A percentile compares a stretch with the other conserved stretches of the same genome.
phyloP scores from a whole-genome alignment of 192 early-diverging fungal species.

The Chytriomyces sp. region DNA sequence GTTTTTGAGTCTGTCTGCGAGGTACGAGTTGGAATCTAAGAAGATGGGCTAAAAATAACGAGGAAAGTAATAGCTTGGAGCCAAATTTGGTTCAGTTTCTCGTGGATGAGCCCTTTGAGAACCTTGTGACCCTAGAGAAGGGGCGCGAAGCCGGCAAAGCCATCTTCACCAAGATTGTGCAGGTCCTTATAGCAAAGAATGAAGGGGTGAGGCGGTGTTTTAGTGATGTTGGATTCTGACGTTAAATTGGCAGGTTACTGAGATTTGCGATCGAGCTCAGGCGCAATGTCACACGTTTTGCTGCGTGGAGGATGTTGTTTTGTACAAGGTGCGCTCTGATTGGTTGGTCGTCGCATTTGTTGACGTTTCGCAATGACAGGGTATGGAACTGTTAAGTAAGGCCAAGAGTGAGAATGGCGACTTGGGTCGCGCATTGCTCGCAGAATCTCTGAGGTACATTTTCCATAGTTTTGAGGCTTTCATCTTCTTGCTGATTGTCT shows the following conservation, averaged over 20 bases:
- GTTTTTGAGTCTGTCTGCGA: constrained; percentile 18
- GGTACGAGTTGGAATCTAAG: too few species aligned
- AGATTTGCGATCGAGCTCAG: constrained; percentile 29
- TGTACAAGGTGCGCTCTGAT: constrained; percentile 9
- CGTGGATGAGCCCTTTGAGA: constrained; percentile 20
- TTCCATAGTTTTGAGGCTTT: neutral
- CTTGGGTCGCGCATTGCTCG: neutral
- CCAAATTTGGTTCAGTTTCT: neutral
- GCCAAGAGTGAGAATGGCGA: constrained; percentile 19
- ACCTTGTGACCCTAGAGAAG: constrained; percentile 12
- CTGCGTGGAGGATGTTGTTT: constrained; percentile 23
- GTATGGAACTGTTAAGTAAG: constrained; percentile 23
- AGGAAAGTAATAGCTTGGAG: too few species aligned
- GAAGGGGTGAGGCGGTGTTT: constrained; percentile 1
- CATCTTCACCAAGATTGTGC: constrained; percentile 28
- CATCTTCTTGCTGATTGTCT: neutral
- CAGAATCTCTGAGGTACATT: constrained; percentile 22
- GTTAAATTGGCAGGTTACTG: neutral
- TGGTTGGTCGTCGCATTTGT: neutral
- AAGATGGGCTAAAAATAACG: too few species aligned
- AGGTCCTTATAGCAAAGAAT: constrained; percentile 19
- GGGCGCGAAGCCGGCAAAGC: constrained; percentile 21
- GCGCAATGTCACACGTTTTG: constrained; percentile 30
- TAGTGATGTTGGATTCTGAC: neutral
- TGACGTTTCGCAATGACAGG: neutral